Base-by-base conservation (phyloP, 106 monocot genomes). In the Iris macrosiphon region DNA sequence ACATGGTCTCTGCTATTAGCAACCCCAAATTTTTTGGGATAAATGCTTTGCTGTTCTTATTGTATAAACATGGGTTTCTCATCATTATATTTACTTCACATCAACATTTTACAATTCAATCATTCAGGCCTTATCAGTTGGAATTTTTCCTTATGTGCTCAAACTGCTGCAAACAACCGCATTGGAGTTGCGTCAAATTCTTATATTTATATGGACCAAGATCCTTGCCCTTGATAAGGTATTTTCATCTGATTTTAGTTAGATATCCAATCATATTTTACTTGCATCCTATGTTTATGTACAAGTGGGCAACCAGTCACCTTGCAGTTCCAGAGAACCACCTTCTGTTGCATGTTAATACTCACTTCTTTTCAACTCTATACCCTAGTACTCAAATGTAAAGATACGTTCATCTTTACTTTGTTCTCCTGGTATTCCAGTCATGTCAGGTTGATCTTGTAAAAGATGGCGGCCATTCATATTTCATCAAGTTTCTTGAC, bases 211-310 rank as follows among this genome's bases (percentile, higher is more conserved):
- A 40, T 88, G 88, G 88, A 82, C 88, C 25, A 88, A 88, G 60
- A 88, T 88, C 31, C 88, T 88, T 62, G 78, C 88, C 31, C 75
- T 88, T 31, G 88, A 88, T 63, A 88, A 88, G 88, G 88, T 52
- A 18, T 26, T 67, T 49, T 23, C n/a, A 8, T 60, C 30, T 61
- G 21, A 23, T 50, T 56, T 62, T 23, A 15, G 1, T 45, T n/a
- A 17, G 26, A 16, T 29, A 43, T 16, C 14, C n/a, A n/a, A n/a
- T n/a, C n/a, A n/a, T n/a, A n/a, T n/a, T n/a, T n/a, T n/a, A n/a
- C n/a, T n/a, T n/a, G n/a, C n/a, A n/a, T n/a, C n/a, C n/a, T n/a
- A n/a, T n/a, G n/a, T n/a, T n/a, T n/a, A n/a, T n/a, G n/a, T n/a
- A n/a, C n/a, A n/a, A n/a, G n/a, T n/a, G n/a, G n/a, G n/a, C n/a